phyloP scores from a whole-genome alignment of 768 basidiomycete species.

The Nevesoporus exiguus region DNA sequence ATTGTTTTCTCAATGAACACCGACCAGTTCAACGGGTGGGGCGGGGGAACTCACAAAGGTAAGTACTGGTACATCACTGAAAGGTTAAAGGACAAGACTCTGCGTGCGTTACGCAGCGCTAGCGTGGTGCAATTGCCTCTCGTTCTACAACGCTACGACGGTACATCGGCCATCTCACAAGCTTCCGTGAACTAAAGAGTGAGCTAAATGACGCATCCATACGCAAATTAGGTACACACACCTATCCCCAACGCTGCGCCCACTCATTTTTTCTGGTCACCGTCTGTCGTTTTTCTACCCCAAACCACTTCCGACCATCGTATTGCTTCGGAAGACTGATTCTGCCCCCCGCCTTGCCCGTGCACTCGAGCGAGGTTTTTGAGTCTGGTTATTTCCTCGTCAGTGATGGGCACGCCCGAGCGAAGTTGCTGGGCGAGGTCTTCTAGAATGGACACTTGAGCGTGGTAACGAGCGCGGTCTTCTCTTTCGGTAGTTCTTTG shows the following conservation, averaged over 20 bases:
- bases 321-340: slow-evolving; percentile 24
- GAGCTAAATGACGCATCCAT: background rate
- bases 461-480: slow-evolving; percentile 50
- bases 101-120: background rate
- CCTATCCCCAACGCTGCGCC: slow-evolving; percentile 40
- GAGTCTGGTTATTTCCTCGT: slow-evolving; percentile 52
- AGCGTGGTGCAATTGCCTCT: background rate
- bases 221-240: slow-evolving; percentile 20
- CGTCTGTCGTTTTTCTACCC: slow-evolving; percentile 33
- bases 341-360: slow-evolving; percentile 14
- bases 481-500: slow-evolving; percentile 48
- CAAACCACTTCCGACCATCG: slow-evolving; percentile 51
- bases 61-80: background rate
- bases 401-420: slow-evolving; percentile 41
- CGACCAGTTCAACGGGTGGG: background rate
- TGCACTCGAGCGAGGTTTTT: slow-evolving; percentile 48
- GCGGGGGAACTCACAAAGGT: background rate
- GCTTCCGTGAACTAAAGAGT: background rate
- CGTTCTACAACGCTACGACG: background rate
- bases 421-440: slow-evolving; percentile 53
- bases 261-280: slow-evolving; percentile 31
- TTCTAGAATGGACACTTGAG: slow-evolving; percentile 61
- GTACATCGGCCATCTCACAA: background rate
- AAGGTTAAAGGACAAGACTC: background rate
- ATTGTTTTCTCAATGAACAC: background rate